These are phyloP conservation scores for Canariomyces notabilis DNA, from an alignment of 2,329 filamentous ascomycete species.

Conservation along the genomic window DNA sequence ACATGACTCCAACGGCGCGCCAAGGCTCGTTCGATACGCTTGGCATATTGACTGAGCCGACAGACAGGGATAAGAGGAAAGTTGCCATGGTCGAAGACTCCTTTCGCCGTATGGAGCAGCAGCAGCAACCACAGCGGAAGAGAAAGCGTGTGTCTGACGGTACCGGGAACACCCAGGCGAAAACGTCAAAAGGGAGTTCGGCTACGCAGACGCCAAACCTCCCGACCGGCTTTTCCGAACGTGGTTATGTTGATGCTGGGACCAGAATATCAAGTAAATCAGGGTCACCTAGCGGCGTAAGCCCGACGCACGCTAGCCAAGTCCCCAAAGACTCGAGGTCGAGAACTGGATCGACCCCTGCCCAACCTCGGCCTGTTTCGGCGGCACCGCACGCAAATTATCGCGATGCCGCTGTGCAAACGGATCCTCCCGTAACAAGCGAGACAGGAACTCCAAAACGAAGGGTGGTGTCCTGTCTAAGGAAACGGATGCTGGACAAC, in stretches of 20 bases:
- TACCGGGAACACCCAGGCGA: constrained; percentile 30
- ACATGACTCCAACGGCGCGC: constrained; percentile 54
- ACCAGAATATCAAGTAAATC: constrained; percentile 46
- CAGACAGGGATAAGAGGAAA: constrained; percentile 63
- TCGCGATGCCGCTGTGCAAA: constrained; percentile 49
- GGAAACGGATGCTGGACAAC: constrained; percentile 47
- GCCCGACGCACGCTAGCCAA: constrained; percentile 7
- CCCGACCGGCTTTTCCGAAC: constrained; percentile 33
- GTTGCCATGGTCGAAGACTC: constrained; percentile 61
- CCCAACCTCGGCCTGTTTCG: constrained; percentile 37
- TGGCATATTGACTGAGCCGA: constrained; percentile 58
- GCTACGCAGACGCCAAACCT: constrained; percentile 21
- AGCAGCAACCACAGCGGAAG: constrained; percentile 46
- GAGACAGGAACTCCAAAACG: constrained; percentile 38
- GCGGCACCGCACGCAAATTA: constrained; percentile 40
- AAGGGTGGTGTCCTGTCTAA: constrained; percentile 46
- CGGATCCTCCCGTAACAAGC: constrained; percentile 41
- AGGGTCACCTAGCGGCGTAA: constrained; percentile 39
- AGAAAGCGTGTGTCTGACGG: constrained; percentile 60
- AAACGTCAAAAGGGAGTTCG: constrained; percentile 24
- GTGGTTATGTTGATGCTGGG: constrained; percentile 48
- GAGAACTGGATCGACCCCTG: constrained; percentile 25
- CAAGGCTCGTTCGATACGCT: constrained; percentile 57
- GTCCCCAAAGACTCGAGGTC: constrained; percentile 3
- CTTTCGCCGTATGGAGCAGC: constrained; percentile 58